Conservation (phyloP, 2,329 filamentous ascomycete species). For the Aureobasidium lini region DNA sequence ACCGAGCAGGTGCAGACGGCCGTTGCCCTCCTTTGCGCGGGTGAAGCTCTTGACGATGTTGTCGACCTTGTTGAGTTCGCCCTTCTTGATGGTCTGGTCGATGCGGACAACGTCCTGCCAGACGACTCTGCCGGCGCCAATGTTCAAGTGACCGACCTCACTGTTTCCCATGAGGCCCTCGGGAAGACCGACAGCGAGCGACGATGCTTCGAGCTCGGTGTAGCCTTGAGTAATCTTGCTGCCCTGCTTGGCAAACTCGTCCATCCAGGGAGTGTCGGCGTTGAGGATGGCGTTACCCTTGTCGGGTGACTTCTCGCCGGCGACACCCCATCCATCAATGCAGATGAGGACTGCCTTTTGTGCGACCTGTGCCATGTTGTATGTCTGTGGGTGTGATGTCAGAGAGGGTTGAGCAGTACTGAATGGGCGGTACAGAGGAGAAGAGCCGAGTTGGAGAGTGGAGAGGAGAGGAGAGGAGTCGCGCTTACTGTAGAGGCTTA, state of each 20-base stretch:
- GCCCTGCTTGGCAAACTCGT: slow-evolving; percentile 60
- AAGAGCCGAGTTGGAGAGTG: too few species aligned
- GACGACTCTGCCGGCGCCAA: slow-evolving; percentile 91
- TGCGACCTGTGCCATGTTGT: slow-evolving; percentile 55
- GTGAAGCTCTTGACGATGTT: slow-evolving; percentile 73
- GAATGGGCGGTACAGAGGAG: background rate
- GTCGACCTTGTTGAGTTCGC: slow-evolving; percentile 65
- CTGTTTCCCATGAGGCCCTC: slow-evolving; percentile 99
- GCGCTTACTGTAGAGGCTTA: background rate
- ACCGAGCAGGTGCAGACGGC: slow-evolving; percentile 84
- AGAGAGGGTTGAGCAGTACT: background rate
- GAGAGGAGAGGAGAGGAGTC: too few species aligned
- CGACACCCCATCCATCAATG: slow-evolving; percentile 97
- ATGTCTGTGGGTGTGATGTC: background rate
- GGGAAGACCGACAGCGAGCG: slow-evolving; percentile 87
- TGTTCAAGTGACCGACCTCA: slow-evolving; percentile 97
- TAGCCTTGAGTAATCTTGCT: slow-evolving; percentile 75
- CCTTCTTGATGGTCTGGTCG: slow-evolving; percentile 83
- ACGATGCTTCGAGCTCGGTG: slow-evolving; percentile 90
- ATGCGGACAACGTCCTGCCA: slow-evolving; percentile 93
- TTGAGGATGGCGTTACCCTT: slow-evolving; percentile 92
- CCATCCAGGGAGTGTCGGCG: slow-evolving; percentile 91
- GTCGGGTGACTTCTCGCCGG: slow-evolving; percentile 70
- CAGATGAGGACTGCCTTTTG: slow-evolving; percentile 75
- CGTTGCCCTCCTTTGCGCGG: slow-evolving; percentile 77